A percentile compares a stretch with the other conserved stretches of the same genome.
phyloP scores from a whole-genome alignment of 2,329 filamentous ascomycete species.

The Xylariaceae sp. region DNA sequence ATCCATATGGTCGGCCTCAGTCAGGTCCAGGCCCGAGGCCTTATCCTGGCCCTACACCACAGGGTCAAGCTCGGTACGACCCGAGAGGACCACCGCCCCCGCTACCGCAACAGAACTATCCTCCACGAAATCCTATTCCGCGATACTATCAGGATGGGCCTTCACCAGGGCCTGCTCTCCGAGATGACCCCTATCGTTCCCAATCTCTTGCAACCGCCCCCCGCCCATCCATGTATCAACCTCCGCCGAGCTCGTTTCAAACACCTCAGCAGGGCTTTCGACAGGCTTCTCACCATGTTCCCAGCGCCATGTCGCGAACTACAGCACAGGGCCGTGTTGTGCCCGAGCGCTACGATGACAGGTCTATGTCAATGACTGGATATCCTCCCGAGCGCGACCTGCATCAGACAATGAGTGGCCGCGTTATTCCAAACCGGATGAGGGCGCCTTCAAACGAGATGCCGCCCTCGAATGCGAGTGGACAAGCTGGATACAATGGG shows the following conservation, averaged over 20 bases:
- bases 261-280: slow-evolving; percentile 72
- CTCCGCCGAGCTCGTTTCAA: slow-evolving; percentile 55
- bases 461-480: slow-evolving; percentile 35
- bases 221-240: slow-evolving; percentile 68
- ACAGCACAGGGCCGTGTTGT: slow-evolving; percentile 90
- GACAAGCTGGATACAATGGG: slow-evolving; percentile 32
- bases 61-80: slow-evolving; percentile 56
- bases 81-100: slow-evolving; percentile 48
- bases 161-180: slow-evolving; percentile 65
- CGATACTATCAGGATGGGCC: slow-evolving; percentile 57
- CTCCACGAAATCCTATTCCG: slow-evolving; percentile 46
- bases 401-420: slow-evolving; percentile 89
- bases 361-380: slow-evolving; percentile 93
- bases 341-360: slow-evolving; percentile 85
- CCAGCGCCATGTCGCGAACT: slow-evolving; percentile 64
- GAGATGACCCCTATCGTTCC: slow-evolving; percentile 83
- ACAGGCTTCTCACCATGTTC: slow-evolving; percentile 67
- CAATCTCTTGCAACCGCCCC: slow-evolving; percentile 80
- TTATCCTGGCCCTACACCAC: slow-evolving; percentile 61
- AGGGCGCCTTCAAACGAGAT: slow-evolving; percentile 45
- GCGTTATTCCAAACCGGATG: slow-evolving; percentile 74
- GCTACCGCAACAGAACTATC: slow-evolving; percentile 45
- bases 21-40: slow-evolving; percentile 55
- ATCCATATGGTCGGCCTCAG: slow-evolving; percentile 41
- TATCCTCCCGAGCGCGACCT: slow-evolving; percentile 71